Base-by-base conservation (phyloP, 345 rosid genomes). In the Linum lewisii region DNA sequence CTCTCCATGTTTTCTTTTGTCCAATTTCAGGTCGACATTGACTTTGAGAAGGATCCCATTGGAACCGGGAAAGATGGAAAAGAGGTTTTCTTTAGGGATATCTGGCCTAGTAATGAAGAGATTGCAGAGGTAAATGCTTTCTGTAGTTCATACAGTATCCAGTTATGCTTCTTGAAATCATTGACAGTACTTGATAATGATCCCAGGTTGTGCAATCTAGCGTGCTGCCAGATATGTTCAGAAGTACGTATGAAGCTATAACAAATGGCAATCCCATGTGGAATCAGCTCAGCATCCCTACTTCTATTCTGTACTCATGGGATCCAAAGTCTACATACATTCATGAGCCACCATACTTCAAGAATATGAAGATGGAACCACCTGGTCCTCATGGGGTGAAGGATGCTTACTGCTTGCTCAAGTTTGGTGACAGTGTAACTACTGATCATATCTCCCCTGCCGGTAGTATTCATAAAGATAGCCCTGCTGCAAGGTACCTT, bases 281-380 rank as follows among this genome's bases (percentile, higher is more conserved):
- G 56, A 52, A 52, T 21, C 24, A 52, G 56, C 56, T 52, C 24
- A 52, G 24, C 25, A 24, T 52, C 15, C 56, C 56, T 21, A 24
- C 56, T 52, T 52, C 56, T 3, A 21, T 24, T 20, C 25, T 24
- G 20, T 52, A 52, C 25, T 52, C 56, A n/a, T 52, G 56, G 56
- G 56, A 52, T 52, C 22, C 56, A 21, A 52, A 52, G 24, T 52
- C 56, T 20, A 52, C 56, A 20, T 52, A 52, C 56, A 52, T 52
- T 52, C 56, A 52, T 21, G 56, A 52, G 15, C 56, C 56, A 21
- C 56, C 56, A 52, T 52, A 52, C 56, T 52, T 52, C 56, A 52
- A 52, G 56, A 21, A 52, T 52, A 52, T 52, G 24, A 52, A 19
- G 14, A 18, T 52, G 56, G 25, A 21, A 20, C 56, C 56, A 21